Evolutionary conservation across 2,329 filamentous ascomycete genomes (phyloP).

Genomic region (Trichophyton schoenleinii): DNA sequence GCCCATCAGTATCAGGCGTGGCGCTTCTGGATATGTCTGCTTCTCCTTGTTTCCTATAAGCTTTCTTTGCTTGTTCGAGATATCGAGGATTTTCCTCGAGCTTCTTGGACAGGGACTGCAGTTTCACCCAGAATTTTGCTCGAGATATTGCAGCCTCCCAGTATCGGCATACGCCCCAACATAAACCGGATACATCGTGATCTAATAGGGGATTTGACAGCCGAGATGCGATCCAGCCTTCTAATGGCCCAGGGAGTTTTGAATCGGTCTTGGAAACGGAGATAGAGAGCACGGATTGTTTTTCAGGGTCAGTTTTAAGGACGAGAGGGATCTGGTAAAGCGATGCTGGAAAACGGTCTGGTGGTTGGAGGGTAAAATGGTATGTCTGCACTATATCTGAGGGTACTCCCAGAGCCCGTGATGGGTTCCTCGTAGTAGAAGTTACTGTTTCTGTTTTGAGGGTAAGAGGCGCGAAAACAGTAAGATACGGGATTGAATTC

Average conservation of each 20-base stretch:
- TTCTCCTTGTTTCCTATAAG: conserved; percentile 11
- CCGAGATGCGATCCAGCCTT: conserved; percentile 25
- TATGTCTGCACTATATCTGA: conserved; percentile 23
- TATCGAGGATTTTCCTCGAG: not conserved
- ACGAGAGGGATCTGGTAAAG: conserved; percentile 24
- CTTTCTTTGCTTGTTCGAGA: conserved; percentile 4
- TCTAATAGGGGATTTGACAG: conserved; percentile 25
- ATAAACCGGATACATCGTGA: conserved; percentile 30
- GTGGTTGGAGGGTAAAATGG: conserved; percentile 25
- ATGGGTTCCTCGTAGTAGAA: conserved; percentile 2
- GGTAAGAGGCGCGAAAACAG: conserved; percentile 56
- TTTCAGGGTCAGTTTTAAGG: conserved; percentile 26
- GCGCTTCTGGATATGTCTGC: not conserved
- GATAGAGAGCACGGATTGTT: conserved; percentile 24
- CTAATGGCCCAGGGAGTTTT: conserved; percentile 20
- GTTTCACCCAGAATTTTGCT: conserved; percentile 25
- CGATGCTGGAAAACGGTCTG: conserved; percentile 24
- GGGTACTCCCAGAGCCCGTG: conserved; percentile 11
- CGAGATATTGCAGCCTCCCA: conserved; percentile 30
- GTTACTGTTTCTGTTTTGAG: conserved; percentile 31
- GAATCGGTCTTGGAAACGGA: conserved; percentile 16
- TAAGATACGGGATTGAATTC: conserved; percentile 56
- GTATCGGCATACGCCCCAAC: conserved; percentile 31
- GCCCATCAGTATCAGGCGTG: not conserved
- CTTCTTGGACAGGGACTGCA: conserved; percentile 6